Evolutionary conservation across 768 basidiomycete genomes (phyloP).

Genomic region (Mycena maculata): DNA sequence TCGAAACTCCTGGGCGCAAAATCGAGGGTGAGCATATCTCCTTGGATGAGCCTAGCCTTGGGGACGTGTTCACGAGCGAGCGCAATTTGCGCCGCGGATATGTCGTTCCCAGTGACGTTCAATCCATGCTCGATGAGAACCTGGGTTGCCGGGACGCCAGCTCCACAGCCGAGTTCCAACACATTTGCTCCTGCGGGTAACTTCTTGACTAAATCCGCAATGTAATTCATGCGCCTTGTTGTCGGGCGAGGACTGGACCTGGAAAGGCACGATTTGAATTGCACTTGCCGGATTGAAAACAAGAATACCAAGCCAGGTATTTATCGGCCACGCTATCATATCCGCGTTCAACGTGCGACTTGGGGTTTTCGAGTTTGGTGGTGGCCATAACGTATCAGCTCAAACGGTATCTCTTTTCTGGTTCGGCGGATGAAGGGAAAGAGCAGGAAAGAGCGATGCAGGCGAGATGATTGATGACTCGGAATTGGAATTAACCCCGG

Average conservation of each 20-base stretch:
- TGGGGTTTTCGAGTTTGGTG: conserved; percentile 29
- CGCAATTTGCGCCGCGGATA: conserved; percentile 43
- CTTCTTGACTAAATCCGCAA: conserved; percentile 34
- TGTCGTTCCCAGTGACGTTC: conserved; percentile 43
- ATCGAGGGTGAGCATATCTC: conserved; percentile 42
- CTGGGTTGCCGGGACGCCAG: conserved; percentile 42
- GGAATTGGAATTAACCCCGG: too few relatives aligned
- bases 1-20: conserved; percentile 35
- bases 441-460: too few relatives aligned
- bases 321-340: conserved; percentile 23
- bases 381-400: neutral
- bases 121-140: conserved; percentile 36
- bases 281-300: neutral
- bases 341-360: conserved; percentile 17
- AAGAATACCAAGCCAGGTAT: conserved; percentile 20
- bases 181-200: conserved; percentile 37
- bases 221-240: conserved; percentile 33
- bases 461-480: too few relatives aligned
- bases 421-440: too few relatives aligned
- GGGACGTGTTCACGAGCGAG: conserved; percentile 41
- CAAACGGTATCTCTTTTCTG: too few relatives aligned
- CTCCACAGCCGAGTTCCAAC: conserved; percentile 46
- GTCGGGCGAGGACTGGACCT: conserved; percentile 39
- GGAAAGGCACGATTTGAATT: neutral
- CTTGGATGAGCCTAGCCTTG: conserved; percentile 39